These are phyloP conservation scores for Ballota nigra DNA, from an alignment of 257 asterid species.

Conservation along the genomic window DNA sequence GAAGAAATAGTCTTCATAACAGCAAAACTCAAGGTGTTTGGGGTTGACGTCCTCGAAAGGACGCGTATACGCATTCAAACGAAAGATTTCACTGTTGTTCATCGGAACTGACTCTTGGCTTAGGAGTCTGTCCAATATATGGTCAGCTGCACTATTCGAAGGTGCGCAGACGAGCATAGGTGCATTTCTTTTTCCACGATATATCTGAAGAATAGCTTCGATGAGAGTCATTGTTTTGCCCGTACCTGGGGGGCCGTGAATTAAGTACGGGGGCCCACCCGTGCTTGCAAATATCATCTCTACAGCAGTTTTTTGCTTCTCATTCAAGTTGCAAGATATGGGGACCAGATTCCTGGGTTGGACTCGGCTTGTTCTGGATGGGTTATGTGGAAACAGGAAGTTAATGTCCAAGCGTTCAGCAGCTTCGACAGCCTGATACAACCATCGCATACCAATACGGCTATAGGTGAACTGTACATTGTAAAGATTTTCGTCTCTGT, in stretches of 20 bases:
- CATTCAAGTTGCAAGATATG: constrained; percentile 50
- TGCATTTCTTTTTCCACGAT: constrained; percentile 28
- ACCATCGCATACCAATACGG: constrained; percentile 51
- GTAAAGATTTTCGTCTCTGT: constrained; percentile 50
- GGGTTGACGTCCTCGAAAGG: constrained; percentile 71
- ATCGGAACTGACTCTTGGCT: constrained; percentile 28
- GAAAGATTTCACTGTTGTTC: constrained; percentile 45
- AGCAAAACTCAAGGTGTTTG: constrained; percentile 48
- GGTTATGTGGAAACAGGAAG: constrained; percentile 64
- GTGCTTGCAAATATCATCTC: constrained; percentile 70
- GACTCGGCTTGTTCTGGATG: constrained; percentile 23
- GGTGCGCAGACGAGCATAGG: constrained; percentile 90
- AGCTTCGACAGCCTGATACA: constrained; percentile 85
- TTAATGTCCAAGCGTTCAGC: constrained; percentile 48
- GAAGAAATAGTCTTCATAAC: constrained; percentile 47
- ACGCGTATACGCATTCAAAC: constrained; percentile 81
- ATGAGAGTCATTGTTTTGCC: constrained; percentile 85
- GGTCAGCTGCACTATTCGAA: constrained; percentile 90
- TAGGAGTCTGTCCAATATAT: constrained; percentile 68
- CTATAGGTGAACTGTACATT: constrained; percentile 70
- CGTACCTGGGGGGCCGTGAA: constrained; percentile 98
- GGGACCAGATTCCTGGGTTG: constrained; percentile 45
- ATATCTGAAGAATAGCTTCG: constrained; percentile 82
- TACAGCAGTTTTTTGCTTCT: constrained; percentile 62
- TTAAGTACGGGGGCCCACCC: constrained; percentile 80